Base-by-base conservation (phyloP, 1,284 basidiomycete species). In the Malassezia caprae region DNA sequence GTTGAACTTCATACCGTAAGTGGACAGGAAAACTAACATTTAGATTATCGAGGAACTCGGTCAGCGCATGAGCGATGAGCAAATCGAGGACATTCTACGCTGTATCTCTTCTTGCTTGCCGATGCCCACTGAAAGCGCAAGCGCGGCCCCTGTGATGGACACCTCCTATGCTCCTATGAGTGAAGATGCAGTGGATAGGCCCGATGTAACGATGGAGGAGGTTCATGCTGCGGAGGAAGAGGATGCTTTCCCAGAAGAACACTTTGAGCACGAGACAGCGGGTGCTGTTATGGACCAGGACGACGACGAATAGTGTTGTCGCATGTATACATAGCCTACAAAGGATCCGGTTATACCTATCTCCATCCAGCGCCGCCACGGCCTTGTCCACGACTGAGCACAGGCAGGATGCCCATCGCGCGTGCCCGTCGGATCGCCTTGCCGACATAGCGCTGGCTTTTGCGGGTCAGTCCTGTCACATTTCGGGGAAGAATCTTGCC, bases 1-100 rank as follows among this genome's bases (percentile, higher is more conserved):
- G 88, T 94, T 27, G 89, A 90, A 71, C 82, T 96, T 21, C 91
- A 94, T 65, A 85, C 89, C 44, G 89, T 91, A 64, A 82, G 96
- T 13, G 89, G 37, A 80, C 37, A 10, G 6, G 15, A 5, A 4
- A 6, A 39, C 6, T 80, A 56, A 28, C 52, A 52, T 7, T 6
- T 45, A 83, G 21, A 78, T 79, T 34, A 85, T 90, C 77, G 80
- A 86, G 15, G 80, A 83, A 17, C 82, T 94, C 8, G 55, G 55
- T 8, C 49, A 57, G 28, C 55, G 55, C 17, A 31, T 57, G 32
- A 42, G 10, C 13, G 55, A 57, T 26, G 55, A 51, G n/a, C 55
- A 57, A 23, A 57, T 57, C 12, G 39, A 43, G 4, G 44, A 57
- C 11, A 51, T 56, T 17, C 26, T 56, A n/a, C 28, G 41, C 8